Base-by-base conservation (phyloP, 2,329 filamentous ascomycete genomes). In the Talaromyces verruculosus region DNA sequence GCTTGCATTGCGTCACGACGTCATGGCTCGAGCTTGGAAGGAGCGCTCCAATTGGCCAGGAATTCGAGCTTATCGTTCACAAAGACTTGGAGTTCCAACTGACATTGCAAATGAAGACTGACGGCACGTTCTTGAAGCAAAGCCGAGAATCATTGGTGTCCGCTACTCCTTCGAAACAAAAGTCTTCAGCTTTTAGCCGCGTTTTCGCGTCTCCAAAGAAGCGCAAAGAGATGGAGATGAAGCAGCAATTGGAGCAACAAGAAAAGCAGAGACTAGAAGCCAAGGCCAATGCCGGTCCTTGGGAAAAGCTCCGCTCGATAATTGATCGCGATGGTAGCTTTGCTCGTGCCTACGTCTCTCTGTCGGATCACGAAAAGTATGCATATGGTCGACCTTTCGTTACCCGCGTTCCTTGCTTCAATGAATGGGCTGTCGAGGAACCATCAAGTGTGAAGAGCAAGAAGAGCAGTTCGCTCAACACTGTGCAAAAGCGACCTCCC, bases 1-100 rank as follows among this genome's bases (percentile, higher is more conserved):
- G 95, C 30, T 87, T 99, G 1, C 95, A 99, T 77, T 99, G 95
- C 73, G 95, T 99, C 17, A 99, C 95, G 0, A 99, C 95, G 3
- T 90, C 93, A 0, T 97, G 93, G 91, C 84, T 98, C 8, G 95
- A 99, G 77, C 84, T 99, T 67, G 93, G 92, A 22, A 91, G 91
- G 71, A 94, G 91, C 67, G 94, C 95, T 1, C 93, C 95, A 0
- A 98, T 99, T 71, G 95, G 94, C 6, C 95, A 99, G 75, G 95
- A 99, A 76, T 99, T 99, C 72, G 95, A 99, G 80, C 88, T 99
- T 53, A 93, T 98, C 37, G 95, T 99, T 30, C 89, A 96, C 60
- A 95, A 97, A 71, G 95, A 99, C 72, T 87, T 99, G n/a, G 95
- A 99, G 78, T 99, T 99, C 81, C 95, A 99, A 79, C 87, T 99